A percentile compares a stretch with the other conserved stretches of the same genome.
phyloP scores from a whole-genome alignment of 2,329 filamentous ascomycete genomes.

The Aspergillus viridinutans region DNA sequence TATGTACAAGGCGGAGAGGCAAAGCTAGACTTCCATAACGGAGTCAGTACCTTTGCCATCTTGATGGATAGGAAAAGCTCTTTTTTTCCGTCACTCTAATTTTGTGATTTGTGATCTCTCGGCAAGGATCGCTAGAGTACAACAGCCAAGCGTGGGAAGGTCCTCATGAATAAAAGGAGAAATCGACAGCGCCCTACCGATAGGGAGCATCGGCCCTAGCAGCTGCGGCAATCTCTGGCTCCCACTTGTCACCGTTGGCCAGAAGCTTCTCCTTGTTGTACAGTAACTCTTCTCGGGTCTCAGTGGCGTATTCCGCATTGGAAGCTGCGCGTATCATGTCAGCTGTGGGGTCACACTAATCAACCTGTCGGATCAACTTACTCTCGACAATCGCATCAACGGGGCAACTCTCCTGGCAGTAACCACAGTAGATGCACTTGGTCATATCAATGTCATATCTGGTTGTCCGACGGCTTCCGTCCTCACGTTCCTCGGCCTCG shows the following conservation, averaged over 20 bases:
- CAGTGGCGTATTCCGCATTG: slow-evolving; percentile 70
- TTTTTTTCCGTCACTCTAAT: slow-evolving; percentile 1
- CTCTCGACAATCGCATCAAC: slow-evolving; percentile 88
- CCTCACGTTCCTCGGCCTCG: slow-evolving; percentile 95
- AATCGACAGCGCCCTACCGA: slow-evolving; percentile 52
- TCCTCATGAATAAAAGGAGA: not conserved
- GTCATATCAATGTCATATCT: slow-evolving; percentile 99
- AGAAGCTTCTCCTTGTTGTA: slow-evolving; percentile 98
- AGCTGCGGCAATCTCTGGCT: slow-evolving; percentile 88
- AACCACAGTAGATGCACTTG: slow-evolving; percentile 99
- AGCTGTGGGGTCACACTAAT: slow-evolving; percentile 15
- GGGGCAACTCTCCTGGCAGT: slow-evolving; percentile 98
- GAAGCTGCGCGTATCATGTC: slow-evolving; percentile 45
- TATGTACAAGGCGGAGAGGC: slow-evolving; percentile 30
- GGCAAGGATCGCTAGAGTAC: slow-evolving; percentile 3
- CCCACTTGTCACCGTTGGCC: slow-evolving; percentile 92
- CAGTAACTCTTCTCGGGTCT: slow-evolving; percentile 84
- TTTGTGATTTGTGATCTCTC: not conserved
- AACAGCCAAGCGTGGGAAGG: not conserved
- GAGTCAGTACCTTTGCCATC: slow-evolving; percentile 11
- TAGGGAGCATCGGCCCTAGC: slow-evolving; percentile 93
- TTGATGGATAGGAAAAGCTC: slow-evolving; percentile 2
- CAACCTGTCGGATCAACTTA: slow-evolving; percentile 31
- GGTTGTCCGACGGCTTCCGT: slow-evolving; percentile 90
- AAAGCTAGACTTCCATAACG: slow-evolving; percentile 2